phyloP scores from a whole-genome alignment of 805 yeast species.

The Hemisphaericaspora nanyangensis region DNA sequence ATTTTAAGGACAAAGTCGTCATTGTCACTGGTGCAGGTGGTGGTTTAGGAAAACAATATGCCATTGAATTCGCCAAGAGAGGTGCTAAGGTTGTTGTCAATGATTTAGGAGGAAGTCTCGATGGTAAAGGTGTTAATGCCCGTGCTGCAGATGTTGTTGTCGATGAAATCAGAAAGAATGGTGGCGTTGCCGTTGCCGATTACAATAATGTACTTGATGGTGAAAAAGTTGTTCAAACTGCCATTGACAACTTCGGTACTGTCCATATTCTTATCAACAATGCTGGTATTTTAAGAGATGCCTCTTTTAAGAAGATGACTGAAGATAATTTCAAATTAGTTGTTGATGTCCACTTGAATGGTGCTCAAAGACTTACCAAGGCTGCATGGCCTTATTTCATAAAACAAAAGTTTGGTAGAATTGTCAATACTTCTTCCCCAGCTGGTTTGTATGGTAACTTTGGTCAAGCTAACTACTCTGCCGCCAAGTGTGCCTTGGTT shows the following conservation, averaged over 20 bases:
- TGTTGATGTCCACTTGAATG: slow-evolving; percentile 82
- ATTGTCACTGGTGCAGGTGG: slow-evolving; percentile 98
- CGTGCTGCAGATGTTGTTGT: slow-evolving; percentile 89
- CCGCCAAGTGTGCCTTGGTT: slow-evolving; percentile 85
- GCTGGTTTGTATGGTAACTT: slow-evolving; percentile 97
- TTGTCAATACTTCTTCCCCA: slow-evolving; percentile 92
- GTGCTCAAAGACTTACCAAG: slow-evolving; percentile 77
- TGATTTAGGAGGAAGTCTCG: slow-evolving; percentile 82
- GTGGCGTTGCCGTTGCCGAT: slow-evolving; percentile 90
- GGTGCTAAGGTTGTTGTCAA: slow-evolving; percentile 96
- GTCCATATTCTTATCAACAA: slow-evolving; percentile 88
- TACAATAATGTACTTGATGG: slow-evolving; percentile 88
- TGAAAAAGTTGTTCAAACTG: slow-evolving; percentile 79
- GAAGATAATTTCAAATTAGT: slow-evolving; percentile 77
- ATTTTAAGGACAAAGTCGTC: slow-evolving; percentile 81
- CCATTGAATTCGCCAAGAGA: slow-evolving; percentile 78
- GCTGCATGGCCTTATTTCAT: slow-evolving; percentile 93
- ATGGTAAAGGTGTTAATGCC: slow-evolving; percentile 66
- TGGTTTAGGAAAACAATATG: slow-evolving; percentile 87
- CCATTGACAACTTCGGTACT: slow-evolving; percentile 80
- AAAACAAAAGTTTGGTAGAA: slow-evolving; percentile 82
- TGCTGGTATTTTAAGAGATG: slow-evolving; percentile 92
- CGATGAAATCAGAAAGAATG: slow-evolving; percentile 67
- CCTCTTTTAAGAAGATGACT: slow-evolving; percentile 81
- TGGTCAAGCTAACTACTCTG: slow-evolving; percentile 94